Evolutionary conservation across 2,329 filamentous ascomycete genomes (phyloP).

Genomic region (Colletotrichum lindemuthianum): DNA sequence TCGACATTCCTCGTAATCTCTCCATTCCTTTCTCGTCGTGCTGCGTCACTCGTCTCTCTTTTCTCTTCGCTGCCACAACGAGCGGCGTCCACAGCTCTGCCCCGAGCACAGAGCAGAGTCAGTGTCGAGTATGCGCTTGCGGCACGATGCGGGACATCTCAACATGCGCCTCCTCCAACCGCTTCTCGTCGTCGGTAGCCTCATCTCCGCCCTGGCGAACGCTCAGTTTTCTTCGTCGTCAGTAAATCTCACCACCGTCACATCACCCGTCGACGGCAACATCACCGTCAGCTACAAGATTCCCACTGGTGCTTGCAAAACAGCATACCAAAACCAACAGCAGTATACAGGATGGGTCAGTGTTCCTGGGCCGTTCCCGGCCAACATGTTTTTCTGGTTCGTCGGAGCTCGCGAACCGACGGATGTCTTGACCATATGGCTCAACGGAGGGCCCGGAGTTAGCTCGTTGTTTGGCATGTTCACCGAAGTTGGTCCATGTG

Average conservation of each 20-base stretch:
- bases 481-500: conserved; percentile 65
- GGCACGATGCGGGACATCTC: conserved; percentile 33
- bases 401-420: conserved; percentile 56
- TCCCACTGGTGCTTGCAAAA: conserved; percentile 69
- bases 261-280: conserved; percentile 69
- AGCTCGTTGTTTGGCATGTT: conserved; percentile 74
- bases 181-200: conserved; percentile 20
- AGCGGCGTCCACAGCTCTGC: conserved; percentile 7
- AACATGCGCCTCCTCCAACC: conserved; percentile 29
- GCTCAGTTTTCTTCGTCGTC: conserved; percentile 33
- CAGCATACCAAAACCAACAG: conserved; percentile 71
- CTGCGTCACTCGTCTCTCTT: conserved; percentile 14
- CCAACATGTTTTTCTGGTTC: conserved; percentile 64
- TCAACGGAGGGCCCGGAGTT: conserved; percentile 74
- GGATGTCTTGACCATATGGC: conserved; percentile 65
- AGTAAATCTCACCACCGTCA: conserved; percentile 63
- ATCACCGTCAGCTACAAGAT: conserved; percentile 76
- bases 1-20: conserved; percentile 24
- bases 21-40: conserved; percentile 4
- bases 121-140: conserved; percentile 28
- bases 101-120: neutral
- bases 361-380: conserved; percentile 64
- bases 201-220: conserved; percentile 14
- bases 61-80: neutral
- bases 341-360: conserved; percentile 78